A percentile compares a stretch with the other conserved stretches of the same genome.
phyloP scores from a whole-genome alignment of 176 grass and related monocot species.

The Oryza glaberrima region DNA sequence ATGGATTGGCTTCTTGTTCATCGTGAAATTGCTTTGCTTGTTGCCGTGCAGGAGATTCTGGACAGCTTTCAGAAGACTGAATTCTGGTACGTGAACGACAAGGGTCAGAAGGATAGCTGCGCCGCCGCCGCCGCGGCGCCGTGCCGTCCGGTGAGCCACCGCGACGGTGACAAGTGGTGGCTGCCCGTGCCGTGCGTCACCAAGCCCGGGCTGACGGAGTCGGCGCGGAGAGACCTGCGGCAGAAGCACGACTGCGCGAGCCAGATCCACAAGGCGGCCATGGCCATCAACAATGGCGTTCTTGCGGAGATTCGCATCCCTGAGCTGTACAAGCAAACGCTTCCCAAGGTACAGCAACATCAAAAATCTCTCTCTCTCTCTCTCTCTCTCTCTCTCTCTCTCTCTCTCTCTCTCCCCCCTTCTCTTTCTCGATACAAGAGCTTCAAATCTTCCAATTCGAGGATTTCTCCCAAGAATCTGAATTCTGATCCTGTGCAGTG shows the following conservation, averaged over 20 bases:
- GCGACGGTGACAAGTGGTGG: constrained; percentile 84
- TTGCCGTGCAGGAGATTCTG: constrained; percentile 60
- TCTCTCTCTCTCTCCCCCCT: too few relatives aligned
- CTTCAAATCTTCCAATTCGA: not conserved
- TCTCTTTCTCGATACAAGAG: not conserved
- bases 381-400: too few relatives aligned
- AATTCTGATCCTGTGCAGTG: constrained; percentile 50
- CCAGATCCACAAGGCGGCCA: constrained; percentile 92
- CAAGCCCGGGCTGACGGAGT: constrained; percentile 64
- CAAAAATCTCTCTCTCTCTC: not conserved
- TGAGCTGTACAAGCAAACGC: constrained; percentile 62
- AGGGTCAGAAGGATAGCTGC: constrained; percentile 39
- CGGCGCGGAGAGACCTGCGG: constrained; percentile 61
- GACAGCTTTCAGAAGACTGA: constrained; percentile 88
- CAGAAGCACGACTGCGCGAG: constrained; percentile 75
- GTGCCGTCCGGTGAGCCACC: constrained; percentile 45
- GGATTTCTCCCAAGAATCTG: not conserved
- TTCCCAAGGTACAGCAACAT: constrained; percentile 63
- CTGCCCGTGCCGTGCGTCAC: constrained; percentile 79
- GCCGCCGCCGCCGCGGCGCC: constrained; percentile 31
- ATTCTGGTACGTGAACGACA: constrained; percentile 87
- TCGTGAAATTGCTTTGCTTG: not conserved
- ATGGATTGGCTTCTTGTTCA: not conserved
- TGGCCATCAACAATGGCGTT: constrained; percentile 81
- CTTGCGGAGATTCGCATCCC: constrained; percentile 76